Evolutionary conservation across 2,329 filamentous ascomycete species (phyloP).

Genomic region (Aspergillus brunneoviolaceus): DNA sequence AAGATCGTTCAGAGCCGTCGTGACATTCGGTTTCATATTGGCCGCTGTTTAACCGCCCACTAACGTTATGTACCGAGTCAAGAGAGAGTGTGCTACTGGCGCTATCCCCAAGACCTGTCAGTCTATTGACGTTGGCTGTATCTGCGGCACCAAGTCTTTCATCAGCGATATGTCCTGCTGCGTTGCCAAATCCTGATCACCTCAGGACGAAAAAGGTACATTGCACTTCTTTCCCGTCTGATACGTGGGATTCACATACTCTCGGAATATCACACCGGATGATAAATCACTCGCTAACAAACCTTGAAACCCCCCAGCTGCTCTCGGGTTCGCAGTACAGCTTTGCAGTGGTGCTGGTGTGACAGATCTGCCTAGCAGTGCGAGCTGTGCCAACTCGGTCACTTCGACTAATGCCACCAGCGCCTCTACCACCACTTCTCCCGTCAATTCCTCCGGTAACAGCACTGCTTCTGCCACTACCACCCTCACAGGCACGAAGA

Average conservation of each 20-base stretch:
- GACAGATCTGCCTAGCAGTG: slow-evolving; percentile 34
- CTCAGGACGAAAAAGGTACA: slow-evolving; percentile 43
- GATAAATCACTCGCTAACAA: slow-evolving; percentile 5
- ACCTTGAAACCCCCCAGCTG: slow-evolving; percentile 24
- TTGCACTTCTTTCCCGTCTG: slow-evolving; percentile 10
- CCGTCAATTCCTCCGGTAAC: neutral
- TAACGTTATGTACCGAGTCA: slow-evolving; percentile 11
- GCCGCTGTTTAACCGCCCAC: neutral
- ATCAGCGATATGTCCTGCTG: slow-evolving; percentile 52
- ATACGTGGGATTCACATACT: neutral
- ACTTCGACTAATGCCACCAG: slow-evolving; percentile 17
- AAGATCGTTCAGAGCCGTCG: neutral
- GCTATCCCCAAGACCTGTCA: slow-evolving; percentile 42
- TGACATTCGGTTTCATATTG: neutral
- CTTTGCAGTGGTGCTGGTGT: slow-evolving; percentile 42
- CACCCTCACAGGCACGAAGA: slow-evolving; percentile 1
- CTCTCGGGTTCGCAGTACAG: slow-evolving; percentile 35
- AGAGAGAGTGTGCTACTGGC: slow-evolving; percentile 44
- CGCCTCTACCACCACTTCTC: slow-evolving; percentile 8
- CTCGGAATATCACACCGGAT: neutral
- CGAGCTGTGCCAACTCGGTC: slow-evolving; percentile 27
- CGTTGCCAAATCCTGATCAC: slow-evolving; percentile 45
- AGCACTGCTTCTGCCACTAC: neutral
- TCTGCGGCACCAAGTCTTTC: slow-evolving; percentile 50
- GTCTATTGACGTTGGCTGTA: slow-evolving; percentile 48